Conservation (phyloP, 176 grass and related monocot species). For the Neostapfia colusana region DNA sequence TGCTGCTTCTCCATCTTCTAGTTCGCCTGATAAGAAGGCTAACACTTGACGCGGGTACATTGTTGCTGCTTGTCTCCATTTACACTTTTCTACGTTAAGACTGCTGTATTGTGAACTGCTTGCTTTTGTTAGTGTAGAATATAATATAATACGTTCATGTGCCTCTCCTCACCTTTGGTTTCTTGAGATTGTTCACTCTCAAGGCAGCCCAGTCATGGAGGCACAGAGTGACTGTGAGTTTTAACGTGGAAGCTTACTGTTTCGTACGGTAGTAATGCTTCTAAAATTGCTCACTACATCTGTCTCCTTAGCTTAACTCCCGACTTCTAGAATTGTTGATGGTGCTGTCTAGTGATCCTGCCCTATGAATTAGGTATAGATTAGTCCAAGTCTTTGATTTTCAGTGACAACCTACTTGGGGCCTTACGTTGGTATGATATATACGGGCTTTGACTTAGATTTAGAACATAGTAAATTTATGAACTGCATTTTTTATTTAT, state of each 20-base stretch:
- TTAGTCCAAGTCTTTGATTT: constrained; percentile 33
- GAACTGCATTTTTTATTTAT: too few species aligned
- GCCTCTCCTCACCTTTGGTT: constrained; percentile 78
- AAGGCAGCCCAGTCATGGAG: constrained; percentile 78
- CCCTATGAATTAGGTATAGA: constrained; percentile 38
- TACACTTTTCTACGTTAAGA: not conserved
- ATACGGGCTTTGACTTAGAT: constrained; percentile 31
- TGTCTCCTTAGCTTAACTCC: not conserved
- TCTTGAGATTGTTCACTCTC: constrained; percentile 65
- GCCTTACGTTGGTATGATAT: constrained; percentile 35
- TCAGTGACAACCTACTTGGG: constrained; percentile 46
- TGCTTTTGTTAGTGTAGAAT: not conserved
- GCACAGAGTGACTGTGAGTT: constrained; percentile 51
- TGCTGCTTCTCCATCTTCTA: constrained; percentile 31
- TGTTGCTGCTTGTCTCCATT: not conserved
- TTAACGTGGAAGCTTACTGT: constrained; percentile 66
- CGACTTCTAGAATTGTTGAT: not conserved
- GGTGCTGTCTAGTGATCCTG: not conserved
- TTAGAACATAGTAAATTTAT: not conserved
- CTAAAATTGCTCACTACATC: constrained; percentile 67
- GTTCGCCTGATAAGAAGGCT: constrained; percentile 43
- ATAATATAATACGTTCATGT: not conserved
- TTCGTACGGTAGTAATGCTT: constrained; percentile 48
- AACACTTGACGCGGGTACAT: constrained; percentile 37
- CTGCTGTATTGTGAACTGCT: not conserved